Base-by-base conservation (phyloP, 2,329 filamentous ascomycete genomes). In the Colletotrichum lupini region DNA sequence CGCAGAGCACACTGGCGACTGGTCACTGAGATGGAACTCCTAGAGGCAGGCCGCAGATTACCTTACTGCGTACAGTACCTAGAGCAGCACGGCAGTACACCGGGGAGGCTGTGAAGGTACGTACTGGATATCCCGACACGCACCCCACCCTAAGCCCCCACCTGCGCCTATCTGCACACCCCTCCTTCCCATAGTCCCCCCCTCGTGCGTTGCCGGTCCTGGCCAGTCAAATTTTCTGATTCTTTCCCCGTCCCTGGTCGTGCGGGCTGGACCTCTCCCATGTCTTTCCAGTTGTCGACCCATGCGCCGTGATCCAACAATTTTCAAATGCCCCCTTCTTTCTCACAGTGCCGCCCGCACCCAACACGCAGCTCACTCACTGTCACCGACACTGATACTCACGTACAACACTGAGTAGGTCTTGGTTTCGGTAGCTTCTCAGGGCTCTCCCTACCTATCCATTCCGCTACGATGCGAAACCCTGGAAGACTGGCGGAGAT, bases 251-350 rank as follows among this genome's bases (percentile, higher is more conserved):
- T 42, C 52, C 64, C 60, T 26, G 24, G 53, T 57, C 30, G 26
- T n/a, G 42, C 42, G 53, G 69, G 52, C 69, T 68, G 37, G 63
- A 62, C 60, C 52, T 68, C 56, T 59, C 56, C 63, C 49, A 49
- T 68, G 58, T 16, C 42, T 11, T 35, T n/a, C 32, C 28, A 58
- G 19, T 16, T 35, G 35, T 60, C 11, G 24, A 37, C 35, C 57
- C 32, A 11, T 28, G 22, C 16, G 52, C 52, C 52, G 52, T 26
- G 9, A 55, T 26, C 52, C 52, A 55, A 16, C n/a, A 24, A 26
- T 55, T 55, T 49, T 49, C 42, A 49, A n/a, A 0, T 5, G 5
- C 22, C n/a, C n/a, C 19, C 52, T 35, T 12, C 57, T 42, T 28
- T 42, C 16, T 35, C 42, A 35, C 28, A 63, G 46, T 53, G 60